Evolutionary conservation across 805 yeast genomes (phyloP).

Genomic region (Candida fluviatilis): DNA sequence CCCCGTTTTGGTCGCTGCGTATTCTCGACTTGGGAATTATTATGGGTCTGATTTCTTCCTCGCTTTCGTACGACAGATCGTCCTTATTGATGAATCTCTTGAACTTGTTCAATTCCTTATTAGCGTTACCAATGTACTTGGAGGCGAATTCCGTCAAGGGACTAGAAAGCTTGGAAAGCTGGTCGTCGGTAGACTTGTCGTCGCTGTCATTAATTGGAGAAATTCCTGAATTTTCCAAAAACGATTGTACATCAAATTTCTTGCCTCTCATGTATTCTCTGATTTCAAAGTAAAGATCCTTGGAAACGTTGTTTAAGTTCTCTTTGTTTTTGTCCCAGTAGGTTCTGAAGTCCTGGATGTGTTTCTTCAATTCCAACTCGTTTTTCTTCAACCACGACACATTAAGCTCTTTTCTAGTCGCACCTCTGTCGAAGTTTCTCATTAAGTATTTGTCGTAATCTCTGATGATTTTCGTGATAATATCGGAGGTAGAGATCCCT

Average conservation of each 20-base stretch:
- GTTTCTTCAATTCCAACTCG: slow-evolving; percentile 90
- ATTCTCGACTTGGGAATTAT: slow-evolving; percentile 3
- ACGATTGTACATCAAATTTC: slow-evolving; percentile 26
- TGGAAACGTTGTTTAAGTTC: slow-evolving; percentile 65
- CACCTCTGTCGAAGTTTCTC: slow-evolving; percentile 97
- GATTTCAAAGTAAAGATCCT: slow-evolving; percentile 81
- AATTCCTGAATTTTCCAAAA: slow-evolving; percentile 18
- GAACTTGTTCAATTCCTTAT: slow-evolving; percentile 31
- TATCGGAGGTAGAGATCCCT: slow-evolving; percentile 93
- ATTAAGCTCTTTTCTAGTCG: slow-evolving; percentile 91
- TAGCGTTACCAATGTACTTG: slow-evolving; percentile 55
- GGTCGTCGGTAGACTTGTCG: slow-evolving; percentile 15
- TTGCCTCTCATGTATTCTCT: slow-evolving; percentile 63
- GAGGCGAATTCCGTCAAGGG: slow-evolving; percentile 69
- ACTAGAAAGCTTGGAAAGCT: slow-evolving; percentile 28
- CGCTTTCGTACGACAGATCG: slow-evolving; percentile 6
- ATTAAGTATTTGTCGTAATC: slow-evolving; percentile 95
- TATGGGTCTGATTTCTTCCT: slow-evolving; percentile 10
- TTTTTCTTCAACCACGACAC: slow-evolving; percentile 97
- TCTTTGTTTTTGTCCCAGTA: slow-evolving; percentile 77
- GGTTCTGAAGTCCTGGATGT: slow-evolving; percentile 79
- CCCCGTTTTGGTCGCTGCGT: slow-evolving; percentile 2
- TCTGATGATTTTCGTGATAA: slow-evolving; percentile 88
- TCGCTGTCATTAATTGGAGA: slow-evolving; percentile 21
- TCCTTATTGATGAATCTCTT: slow-evolving; percentile 2